Conservation (phyloP, 768 basidiomycete species). For the Pholiota microspora region DNA sequence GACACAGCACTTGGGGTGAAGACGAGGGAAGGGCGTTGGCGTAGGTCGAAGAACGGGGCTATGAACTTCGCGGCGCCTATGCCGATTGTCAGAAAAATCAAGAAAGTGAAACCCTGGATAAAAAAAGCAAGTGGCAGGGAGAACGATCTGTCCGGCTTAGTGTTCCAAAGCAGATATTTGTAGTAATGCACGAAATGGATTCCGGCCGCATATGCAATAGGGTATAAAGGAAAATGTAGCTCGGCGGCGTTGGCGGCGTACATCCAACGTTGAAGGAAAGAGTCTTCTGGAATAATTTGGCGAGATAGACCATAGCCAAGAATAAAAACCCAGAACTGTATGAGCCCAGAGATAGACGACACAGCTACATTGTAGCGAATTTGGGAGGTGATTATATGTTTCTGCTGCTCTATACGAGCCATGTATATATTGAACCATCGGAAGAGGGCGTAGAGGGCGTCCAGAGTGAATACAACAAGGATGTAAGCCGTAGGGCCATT, state of each 20-base stretch:
- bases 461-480: background rate
- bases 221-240: background rate
- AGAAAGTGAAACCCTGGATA: too few species aligned
- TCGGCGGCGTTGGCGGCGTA: background rate
- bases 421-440: background rate
- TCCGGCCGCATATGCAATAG: background rate
- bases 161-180: background rate
- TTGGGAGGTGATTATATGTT: background rate
- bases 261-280: background rate
- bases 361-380: too few species aligned
- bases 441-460: background rate
- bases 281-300: background rate
- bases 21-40: background rate
- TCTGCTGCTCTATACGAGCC: background rate
- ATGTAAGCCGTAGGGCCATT: constrained; percentile 1
- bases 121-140: too few species aligned
- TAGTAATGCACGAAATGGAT: background rate
- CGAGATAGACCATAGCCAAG: background rate
- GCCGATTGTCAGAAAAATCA: too few species aligned
- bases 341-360: too few species aligned
- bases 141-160: too few species aligned
- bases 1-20: background rate
- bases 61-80: background rate
- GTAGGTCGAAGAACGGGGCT: background rate
- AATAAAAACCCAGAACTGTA: background rate